phyloP scores from a whole-genome alignment of 306 rosid genomes.

The Prunus padus region DNA sequence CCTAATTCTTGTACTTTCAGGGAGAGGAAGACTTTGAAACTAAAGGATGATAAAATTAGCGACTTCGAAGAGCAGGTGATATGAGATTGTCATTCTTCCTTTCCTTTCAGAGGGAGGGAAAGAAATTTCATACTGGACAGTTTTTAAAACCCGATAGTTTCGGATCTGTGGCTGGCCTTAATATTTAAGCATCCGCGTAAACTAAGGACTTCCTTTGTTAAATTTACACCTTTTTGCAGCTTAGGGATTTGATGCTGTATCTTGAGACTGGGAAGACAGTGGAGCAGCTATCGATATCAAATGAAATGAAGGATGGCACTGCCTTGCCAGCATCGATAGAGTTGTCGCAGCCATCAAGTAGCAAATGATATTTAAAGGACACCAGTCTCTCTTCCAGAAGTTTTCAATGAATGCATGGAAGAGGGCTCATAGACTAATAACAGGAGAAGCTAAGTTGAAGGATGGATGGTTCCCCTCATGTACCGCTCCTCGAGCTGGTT shows the following conservation, averaged over 20 bases:
- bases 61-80: slow-evolving; percentile 74
- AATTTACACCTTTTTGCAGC: slow-evolving; percentile 43
- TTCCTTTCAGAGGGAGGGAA: neutral
- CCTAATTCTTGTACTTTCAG: slow-evolving; percentile 33
- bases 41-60: slow-evolving; percentile 45
- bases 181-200: neutral
- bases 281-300: slow-evolving; percentile 39
- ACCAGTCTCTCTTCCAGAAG: neutral
- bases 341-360: slow-evolving; percentile 21
- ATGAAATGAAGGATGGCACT: slow-evolving; percentile 33
- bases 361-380: neutral
- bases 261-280: slow-evolving; percentile 51
- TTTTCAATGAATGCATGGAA: neutral
- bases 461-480: neutral
- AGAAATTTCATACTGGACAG: neutral
- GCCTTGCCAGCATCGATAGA: slow-evolving; percentile 29
- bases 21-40: slow-evolving; percentile 43
- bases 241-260: slow-evolving; percentile 60
- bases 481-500: neutral
- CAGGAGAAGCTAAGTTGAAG: neutral
- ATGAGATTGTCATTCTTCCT: neutral
- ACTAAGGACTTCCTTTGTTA: slow-evolving; percentile 18
- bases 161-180: neutral
- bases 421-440: slow-evolving; percentile 5
- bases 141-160: neutral